Base-by-base conservation (phyloP, 192 early-diverging fungal species). In the Coemansia sp. region DNA sequence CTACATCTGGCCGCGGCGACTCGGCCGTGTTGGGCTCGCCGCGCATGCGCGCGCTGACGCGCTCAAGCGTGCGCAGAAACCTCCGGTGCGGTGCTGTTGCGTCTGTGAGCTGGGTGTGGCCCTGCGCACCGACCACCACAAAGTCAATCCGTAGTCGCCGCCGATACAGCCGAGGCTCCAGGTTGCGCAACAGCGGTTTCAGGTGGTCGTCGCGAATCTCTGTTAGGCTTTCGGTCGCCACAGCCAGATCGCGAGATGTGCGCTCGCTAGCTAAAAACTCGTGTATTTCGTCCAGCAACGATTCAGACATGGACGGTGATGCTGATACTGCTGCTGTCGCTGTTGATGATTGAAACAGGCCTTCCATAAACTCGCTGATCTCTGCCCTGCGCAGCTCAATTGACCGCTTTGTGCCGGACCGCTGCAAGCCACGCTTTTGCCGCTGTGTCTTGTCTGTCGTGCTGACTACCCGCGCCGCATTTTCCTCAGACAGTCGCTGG, bases 121-220 rank as follows among this genome's bases (percentile, higher is more conserved):
- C 49, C 47, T 35, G 22, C 9, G 72, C 65, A 50, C 82, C 72
- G 16, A 75, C 72, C 3, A 83, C 59, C 29, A 83, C 73, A 70
- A 82, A 82, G 60, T 83, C 82, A 12, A 83, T 58, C 5, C 76
- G 72, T 22, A 77, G 70, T 8, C 75, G 69, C 8, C 82, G 75
- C 47, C 82, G 82, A 59, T 72, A 77, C 50, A 83, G 66, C 50
- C 41, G 57, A 3, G 82, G 82, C 72, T 83, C 82, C 1, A 83
- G 70, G 64, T 75, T 78, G 50, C 76, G 75, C 39, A 83, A 56
- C n/a, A 78, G 67, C 25, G 82, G 82, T 29, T 83, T 83, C 6
- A 79, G 70, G 51, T 78, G 76, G 59, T 80, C 77, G 58, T 82
- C 79, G 53, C 74, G 79, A 17, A 82, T 75, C 60, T 78, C 82